phyloP scores from a whole-genome alignment of 139 green algal species.

The Micromonas pusilla region DNA sequence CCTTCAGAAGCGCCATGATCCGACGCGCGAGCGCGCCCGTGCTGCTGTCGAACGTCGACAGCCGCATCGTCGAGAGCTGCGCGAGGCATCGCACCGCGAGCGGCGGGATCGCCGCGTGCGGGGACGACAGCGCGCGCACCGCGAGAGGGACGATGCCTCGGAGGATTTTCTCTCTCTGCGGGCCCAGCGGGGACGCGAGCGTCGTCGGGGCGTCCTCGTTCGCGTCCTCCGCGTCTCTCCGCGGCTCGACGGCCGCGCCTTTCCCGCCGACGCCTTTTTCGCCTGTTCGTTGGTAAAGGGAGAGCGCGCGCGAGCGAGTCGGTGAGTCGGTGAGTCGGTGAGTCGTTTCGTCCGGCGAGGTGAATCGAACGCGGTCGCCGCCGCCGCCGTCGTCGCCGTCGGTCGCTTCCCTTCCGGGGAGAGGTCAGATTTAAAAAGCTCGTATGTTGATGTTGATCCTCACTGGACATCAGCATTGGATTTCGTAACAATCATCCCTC shows the following conservation, averaged over 20 bases:
- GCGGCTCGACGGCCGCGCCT: not conserved
- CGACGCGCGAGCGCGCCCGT: not conserved
- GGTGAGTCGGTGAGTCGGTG: too few species aligned
- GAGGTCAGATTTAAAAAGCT: not conserved
- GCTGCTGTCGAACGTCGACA: slow-evolving; percentile 35
- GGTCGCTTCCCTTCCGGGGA: too few species aligned
- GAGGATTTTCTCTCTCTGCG: too few species aligned
- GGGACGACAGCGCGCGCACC: slow-evolving; percentile 43
- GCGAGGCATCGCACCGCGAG: slow-evolving; percentile 50
- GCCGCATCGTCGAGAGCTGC: slow-evolving; percentile 45
- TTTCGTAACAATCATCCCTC: slow-evolving; percentile 2
- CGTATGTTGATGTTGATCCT: not conserved
- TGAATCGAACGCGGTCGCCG: too few species aligned
- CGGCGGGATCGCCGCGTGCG: slow-evolving; percentile 43
- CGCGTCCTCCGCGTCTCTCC: slow-evolving; percentile 29
- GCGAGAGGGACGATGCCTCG: slow-evolving; percentile 66
- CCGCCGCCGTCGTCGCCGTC: not conserved
- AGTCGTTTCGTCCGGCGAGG: too few species aligned
- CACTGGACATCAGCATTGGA: not conserved
- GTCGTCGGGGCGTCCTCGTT: too few species aligned
- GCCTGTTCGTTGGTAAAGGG: too few species aligned
- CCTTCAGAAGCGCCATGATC: not conserved
- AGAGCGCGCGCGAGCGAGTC: too few species aligned
- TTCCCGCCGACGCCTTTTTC: slow-evolving; percentile 35
- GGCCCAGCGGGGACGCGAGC: too few species aligned